Evolutionary conservation across 1,284 basidiomycete species (phyloP), one percentile per base, ranked within the genome.

Genomic region (Melampsora occidentalis): DNA sequence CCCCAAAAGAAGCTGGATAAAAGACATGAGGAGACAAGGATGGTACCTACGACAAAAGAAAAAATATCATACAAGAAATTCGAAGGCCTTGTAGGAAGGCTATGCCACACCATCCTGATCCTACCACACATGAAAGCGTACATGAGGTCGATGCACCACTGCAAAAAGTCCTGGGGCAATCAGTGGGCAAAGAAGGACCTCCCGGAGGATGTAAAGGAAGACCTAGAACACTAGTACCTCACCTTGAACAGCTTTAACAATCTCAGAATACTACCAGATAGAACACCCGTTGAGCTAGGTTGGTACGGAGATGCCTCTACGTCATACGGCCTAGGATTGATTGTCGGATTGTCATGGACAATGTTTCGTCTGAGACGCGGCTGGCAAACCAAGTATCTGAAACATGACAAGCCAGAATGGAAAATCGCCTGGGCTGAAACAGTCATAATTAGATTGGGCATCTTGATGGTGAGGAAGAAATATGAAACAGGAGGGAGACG

Each of bases 381-480:
- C 28, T 69, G 9, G 5, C 18, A 46, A 28, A 28, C 5, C 5
- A 33, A 69, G 5, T 20, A n/a, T 9, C 6, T 22, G 20, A 18
- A 5, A 25, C 14, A 6, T 1, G 12, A n/a, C 2, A 1, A 22
- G 22, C 22, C 39, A 28, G 48, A 12, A 9, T 9, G 35, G 35
- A 35, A 35, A 9, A 69, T 69, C 14, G 20, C 67, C 22, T 69
- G 48, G 42, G 39, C 49, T 25, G 67, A 69, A 31, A 69, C 48
- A 22, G 67, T 69, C 14, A 46, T 46, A n/a, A 53, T 69, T 2
- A 10, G 67, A 53, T 12, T 53, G 2, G 51, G 51, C 3, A 53
- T 53, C 4, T 14, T 70, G 2, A 70, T 70, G 68, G 16, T 70
- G 18, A 70, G 57, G 59, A 53, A 46, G 35, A 39, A 57, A 31